phyloP scores from a whole-genome alignment of 805 yeast species.

The Candida insectorum region DNA sequence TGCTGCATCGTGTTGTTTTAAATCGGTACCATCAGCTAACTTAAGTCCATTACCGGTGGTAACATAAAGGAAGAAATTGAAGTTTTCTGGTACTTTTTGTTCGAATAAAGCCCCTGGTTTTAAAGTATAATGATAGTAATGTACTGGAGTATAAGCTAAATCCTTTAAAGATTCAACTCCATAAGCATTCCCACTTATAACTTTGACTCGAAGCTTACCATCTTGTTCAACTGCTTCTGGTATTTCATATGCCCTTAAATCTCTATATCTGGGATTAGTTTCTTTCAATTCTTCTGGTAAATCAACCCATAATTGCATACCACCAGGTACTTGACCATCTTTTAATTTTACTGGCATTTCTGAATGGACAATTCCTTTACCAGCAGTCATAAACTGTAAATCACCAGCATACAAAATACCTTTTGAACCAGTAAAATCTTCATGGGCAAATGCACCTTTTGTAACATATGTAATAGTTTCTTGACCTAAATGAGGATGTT shows the following conservation, averaged over 20 bases:
- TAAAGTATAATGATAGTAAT: conserved; percentile 63
- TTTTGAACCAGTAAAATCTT: conserved; percentile 79
- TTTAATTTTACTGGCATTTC: conserved; percentile 73
- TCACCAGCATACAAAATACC: conserved; percentile 81
- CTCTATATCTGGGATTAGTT: conserved; percentile 73
- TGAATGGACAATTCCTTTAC: conserved; percentile 79
- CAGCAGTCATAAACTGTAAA: conserved; percentile 92
- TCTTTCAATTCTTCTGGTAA: conserved; percentile 63
- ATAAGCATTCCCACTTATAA: conserved; percentile 73
- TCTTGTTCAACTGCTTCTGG: conserved; percentile 68
- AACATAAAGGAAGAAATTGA: conserved; percentile 68
- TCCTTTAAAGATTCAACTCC: conserved; percentile 74
- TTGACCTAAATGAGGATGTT: conserved; percentile 40
- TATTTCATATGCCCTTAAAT: conserved; percentile 64
- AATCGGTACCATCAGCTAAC: conserved; percentile 40
- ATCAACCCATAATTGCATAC: conserved; percentile 89
- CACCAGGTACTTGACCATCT: conserved; percentile 46
- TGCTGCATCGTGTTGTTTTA: conserved; percentile 47
- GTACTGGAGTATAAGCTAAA: conserved; percentile 78
- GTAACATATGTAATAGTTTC: conserved; percentile 34
- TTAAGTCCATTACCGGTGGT: conserved; percentile 54
- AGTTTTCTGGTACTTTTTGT: conserved; percentile 58
- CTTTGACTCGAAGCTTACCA: conserved; percentile 58
- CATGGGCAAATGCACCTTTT: conserved; percentile 38
- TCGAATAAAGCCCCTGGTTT: conserved; percentile 61